phyloP scores from a whole-genome alignment of 805 yeast genomes.

The Cyberlindnera euphorbiiphila region DNA sequence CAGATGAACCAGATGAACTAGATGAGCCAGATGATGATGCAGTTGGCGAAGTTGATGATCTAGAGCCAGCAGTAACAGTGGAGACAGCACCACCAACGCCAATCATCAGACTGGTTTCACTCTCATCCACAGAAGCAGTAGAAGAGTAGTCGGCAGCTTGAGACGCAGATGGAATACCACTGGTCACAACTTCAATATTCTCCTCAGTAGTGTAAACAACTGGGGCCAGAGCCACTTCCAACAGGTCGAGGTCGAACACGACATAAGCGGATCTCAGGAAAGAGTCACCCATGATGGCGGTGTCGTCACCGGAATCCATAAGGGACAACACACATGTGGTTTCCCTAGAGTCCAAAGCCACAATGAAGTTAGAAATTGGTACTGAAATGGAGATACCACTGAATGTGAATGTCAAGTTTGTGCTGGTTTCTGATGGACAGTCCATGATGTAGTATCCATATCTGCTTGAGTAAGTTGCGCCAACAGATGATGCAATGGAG shows the following conservation, averaged over 20 bases:
- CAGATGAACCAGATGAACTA: constrained; percentile 3
- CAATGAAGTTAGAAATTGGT: constrained; percentile 39
- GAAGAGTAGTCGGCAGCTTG: constrained; percentile 43
- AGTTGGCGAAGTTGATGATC: constrained; percentile 1
- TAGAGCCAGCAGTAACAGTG: constrained; percentile 1
- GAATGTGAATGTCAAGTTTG: constrained; percentile 38
- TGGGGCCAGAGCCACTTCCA: constrained; percentile 43
- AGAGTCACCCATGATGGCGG: constrained; percentile 47
- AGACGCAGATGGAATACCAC: constrained; percentile 48
- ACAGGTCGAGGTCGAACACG: constrained; percentile 49
- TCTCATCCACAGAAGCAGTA: constrained; percentile 28
- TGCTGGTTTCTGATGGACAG: constrained; percentile 32
- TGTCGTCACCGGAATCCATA: constrained; percentile 32
- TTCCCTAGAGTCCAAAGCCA: constrained; percentile 21
- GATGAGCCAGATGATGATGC: constrained; percentile 7
- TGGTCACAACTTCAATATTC: constrained; percentile 43
- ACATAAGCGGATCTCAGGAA: constrained; percentile 49
- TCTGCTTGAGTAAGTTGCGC: constrained; percentile 39
- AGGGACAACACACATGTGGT: constrained; percentile 45
- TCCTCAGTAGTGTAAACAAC: constrained; percentile 34
- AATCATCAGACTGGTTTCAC: constrained; percentile 9
- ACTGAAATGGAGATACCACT: constrained; percentile 54
- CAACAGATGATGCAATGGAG: constrained; percentile 36
- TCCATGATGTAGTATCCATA: constrained; percentile 44
- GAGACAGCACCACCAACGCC: constrained; percentile 11